phyloP scores from a whole-genome alignment of 2,329 filamentous ascomycete genomes.

The Capronia epimyces region DNA sequence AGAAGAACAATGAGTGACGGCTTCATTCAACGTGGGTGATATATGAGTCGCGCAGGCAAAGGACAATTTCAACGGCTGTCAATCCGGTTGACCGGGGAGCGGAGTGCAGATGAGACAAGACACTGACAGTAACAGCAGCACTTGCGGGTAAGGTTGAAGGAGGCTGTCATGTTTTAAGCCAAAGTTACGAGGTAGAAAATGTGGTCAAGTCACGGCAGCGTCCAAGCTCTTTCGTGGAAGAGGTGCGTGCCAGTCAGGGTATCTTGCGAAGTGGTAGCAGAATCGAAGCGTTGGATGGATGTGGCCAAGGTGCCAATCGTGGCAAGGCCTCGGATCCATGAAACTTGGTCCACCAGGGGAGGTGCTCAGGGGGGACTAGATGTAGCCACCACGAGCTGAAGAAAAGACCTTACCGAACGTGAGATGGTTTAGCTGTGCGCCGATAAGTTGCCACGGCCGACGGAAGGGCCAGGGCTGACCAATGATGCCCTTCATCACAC shows the following conservation, averaged over 20 bases:
- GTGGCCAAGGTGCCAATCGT: slow-evolving; percentile 20
- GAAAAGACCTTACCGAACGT: slow-evolving; percentile 16
- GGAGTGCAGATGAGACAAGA: slow-evolving; percentile 15
- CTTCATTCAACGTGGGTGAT: background rate
- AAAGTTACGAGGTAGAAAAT: slow-evolving; percentile 4
- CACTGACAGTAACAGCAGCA: slow-evolving; percentile 15
- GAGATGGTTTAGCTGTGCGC: slow-evolving; percentile 11
- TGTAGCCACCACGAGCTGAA: slow-evolving; percentile 18
- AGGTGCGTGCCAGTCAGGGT: slow-evolving; percentile 7
- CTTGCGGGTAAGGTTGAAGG: slow-evolving; percentile 10
- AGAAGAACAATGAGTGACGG: background rate
- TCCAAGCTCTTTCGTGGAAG: slow-evolving; percentile 9
- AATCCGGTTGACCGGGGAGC: slow-evolving; percentile 16
- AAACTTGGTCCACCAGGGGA: slow-evolving; percentile 2
- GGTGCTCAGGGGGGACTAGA: slow-evolving; percentile 4
- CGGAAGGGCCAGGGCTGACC: slow-evolving; percentile 8
- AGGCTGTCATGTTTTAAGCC: slow-evolving; percentile 22
- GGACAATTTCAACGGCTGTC: slow-evolving; percentile 13
- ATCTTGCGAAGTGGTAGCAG: slow-evolving; percentile 1
- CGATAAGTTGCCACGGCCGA: slow-evolving; percentile 18
- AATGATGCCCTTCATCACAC: slow-evolving; percentile 17
- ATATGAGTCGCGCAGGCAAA: slow-evolving; percentile 12
- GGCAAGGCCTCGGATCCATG: slow-evolving; percentile 6
- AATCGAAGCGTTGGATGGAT: slow-evolving; percentile 12
- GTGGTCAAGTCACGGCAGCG: slow-evolving; percentile 5